Evolutionary conservation across 1,284 basidiomycete genomes (phyloP).

Genomic region (Agaricales sp.): DNA sequence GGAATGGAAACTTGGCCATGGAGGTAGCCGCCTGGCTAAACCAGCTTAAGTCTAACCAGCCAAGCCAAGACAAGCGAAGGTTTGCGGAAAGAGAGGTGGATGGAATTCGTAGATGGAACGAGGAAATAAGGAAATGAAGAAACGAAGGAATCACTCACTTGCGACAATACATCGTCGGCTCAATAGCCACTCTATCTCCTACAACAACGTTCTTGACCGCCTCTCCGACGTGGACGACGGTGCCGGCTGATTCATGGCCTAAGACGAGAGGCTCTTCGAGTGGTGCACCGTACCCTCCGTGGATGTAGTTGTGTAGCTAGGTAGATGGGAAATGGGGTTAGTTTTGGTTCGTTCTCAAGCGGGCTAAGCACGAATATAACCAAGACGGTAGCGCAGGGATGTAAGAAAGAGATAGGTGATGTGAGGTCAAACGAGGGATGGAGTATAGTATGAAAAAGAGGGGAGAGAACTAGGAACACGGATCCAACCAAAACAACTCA

Average conservation of each 20-base stretch:
- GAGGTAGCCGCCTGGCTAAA: too few relatives aligned
- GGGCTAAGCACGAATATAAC: neutral
- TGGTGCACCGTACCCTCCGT: neutral
- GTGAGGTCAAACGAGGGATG: too few relatives aligned
- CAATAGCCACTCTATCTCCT: constrained; percentile 13
- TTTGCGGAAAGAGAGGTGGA: too few relatives aligned
- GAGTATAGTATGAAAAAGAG: too few relatives aligned
- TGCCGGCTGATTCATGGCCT: neutral
- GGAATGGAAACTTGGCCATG: too few relatives aligned
- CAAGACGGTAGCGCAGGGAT: too few relatives aligned
- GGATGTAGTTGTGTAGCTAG: neutral
- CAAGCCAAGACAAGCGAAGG: too few relatives aligned
- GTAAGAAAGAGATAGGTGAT: too few relatives aligned
- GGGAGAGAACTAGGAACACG: neutral
- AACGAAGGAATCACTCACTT: constrained; percentile 6
- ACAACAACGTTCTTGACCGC: neutral
- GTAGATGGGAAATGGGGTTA: too few relatives aligned
- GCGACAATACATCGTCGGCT: constrained; percentile 12
- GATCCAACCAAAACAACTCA: neutral
- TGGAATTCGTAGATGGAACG: too few relatives aligned
- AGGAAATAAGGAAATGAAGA: neutral
- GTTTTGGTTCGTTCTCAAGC: too few relatives aligned
- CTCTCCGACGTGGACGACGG: neutral
- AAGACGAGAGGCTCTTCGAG: neutral
- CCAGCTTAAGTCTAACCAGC: too few relatives aligned